phyloP scores from a whole-genome alignment of 176 grass and related monocot genomes.

The Musa schizocarpa region DNA sequence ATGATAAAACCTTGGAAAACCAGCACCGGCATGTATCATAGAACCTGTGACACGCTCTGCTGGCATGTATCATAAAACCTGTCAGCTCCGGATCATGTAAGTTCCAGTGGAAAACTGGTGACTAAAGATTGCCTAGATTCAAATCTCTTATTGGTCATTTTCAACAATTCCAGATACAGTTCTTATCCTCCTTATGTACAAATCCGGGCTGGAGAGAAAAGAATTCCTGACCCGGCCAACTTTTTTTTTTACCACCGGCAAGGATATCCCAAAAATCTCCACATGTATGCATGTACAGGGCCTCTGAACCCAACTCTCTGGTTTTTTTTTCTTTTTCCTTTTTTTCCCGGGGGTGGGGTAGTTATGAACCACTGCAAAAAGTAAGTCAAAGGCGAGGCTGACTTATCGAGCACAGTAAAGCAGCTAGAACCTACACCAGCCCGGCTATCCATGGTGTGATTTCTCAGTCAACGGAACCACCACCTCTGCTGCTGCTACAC shows the following conservation, averaged over 20 bases:
- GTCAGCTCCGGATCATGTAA: too few species aligned
- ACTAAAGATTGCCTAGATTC: too few species aligned
- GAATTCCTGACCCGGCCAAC: slow-evolving; percentile 20
- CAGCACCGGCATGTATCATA: too few species aligned
- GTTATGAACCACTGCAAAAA: neutral
- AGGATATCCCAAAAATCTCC: slow-evolving; percentile 17
- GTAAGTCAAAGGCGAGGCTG: neutral
- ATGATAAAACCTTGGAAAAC: too few species aligned
- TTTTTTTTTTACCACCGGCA: slow-evolving; percentile 6
- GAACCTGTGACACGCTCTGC: too few species aligned
- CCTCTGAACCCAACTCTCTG: neutral
- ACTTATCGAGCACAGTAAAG: too few species aligned
- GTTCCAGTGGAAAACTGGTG: too few species aligned
- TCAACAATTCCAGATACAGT: slow-evolving; percentile 6
- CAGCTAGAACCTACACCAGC: too few species aligned
- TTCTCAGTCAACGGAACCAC: slow-evolving; percentile 6
- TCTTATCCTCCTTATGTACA: slow-evolving; percentile 22
- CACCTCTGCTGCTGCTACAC: neutral
- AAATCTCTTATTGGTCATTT: slow-evolving; percentile 16
- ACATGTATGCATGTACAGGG: slow-evolving; percentile 1
- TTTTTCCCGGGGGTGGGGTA: too few species aligned
- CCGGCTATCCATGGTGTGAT: neutral
- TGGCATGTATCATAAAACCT: too few species aligned
- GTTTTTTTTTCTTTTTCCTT: too few species aligned
- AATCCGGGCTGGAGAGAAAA: slow-evolving; percentile 17